phyloP scores from a whole-genome alignment of 257 asterid species.

The Salvia miltiorrhiza region DNA sequence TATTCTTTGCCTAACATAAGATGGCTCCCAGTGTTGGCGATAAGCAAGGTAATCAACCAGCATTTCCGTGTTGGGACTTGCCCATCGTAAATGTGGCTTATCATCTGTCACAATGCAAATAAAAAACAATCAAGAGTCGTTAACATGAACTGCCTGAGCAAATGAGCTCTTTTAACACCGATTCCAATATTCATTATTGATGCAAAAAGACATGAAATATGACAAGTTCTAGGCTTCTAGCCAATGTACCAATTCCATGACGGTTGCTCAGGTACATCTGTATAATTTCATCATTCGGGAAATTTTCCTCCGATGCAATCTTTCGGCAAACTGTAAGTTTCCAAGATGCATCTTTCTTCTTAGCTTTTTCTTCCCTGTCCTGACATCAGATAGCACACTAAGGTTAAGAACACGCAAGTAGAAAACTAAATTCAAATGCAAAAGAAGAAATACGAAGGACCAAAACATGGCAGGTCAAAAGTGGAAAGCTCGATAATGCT shows the following conservation, averaged over 20 bases:
- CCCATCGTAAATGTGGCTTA: conserved; percentile 49
- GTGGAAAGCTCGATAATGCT: conserved; percentile 2
- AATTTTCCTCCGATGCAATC: conserved; percentile 61
- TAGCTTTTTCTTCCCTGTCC: conserved; percentile 65
- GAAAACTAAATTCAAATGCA: conserved; percentile 5
- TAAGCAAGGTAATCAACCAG: conserved; percentile 67
- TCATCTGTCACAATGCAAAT: conserved; percentile 48
- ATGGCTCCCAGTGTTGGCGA: conserved; percentile 87
- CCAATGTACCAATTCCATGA: conserved; percentile 49
- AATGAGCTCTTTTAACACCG: background rate
- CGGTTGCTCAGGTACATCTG: conserved; percentile 57
- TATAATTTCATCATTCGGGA: conserved; percentile 66
- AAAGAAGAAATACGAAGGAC: background rate
- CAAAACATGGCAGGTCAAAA: background rate
- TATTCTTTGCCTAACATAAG: conserved; percentile 71
- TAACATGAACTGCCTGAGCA: background rate
- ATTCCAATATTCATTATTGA: no score
- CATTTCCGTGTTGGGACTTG: conserved; percentile 58
- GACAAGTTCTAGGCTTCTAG: conserved; percentile 7
- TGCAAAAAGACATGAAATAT: background rate
- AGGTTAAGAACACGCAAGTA: conserved; percentile 10
- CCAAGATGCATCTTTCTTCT: conserved; percentile 63
- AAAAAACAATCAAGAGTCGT: background rate
- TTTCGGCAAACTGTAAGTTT: conserved; percentile 58
- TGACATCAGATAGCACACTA: conserved; percentile 33